Evolutionary conservation across 306 rosid genomes (phyloP).

Genomic region (Prunus kanzakura): DNA sequence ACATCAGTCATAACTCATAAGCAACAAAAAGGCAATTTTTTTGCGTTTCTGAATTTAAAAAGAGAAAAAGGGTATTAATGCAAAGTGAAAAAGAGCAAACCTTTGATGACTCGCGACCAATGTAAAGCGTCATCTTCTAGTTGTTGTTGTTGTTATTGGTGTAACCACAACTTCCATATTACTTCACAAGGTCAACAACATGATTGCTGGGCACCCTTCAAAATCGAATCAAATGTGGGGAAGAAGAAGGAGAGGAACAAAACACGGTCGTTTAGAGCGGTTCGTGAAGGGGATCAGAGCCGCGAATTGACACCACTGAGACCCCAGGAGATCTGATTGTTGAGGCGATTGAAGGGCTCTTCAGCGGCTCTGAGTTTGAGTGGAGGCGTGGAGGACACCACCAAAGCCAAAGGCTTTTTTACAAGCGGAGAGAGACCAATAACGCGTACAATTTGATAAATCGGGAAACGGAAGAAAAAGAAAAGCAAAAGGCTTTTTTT

Average conservation of each 20-base stretch:
- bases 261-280: neutral
- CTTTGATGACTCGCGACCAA: conserved; percentile 98
- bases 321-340: conserved; percentile 13
- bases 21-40: neutral
- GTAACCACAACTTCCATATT: conserved; percentile 71
- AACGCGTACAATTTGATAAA: neutral
- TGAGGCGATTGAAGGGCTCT: neutral
- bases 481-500: conserved; percentile 16
- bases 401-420: too few species aligned
- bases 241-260: neutral
- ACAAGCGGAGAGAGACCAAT: neutral
- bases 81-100: conserved; percentile 23
- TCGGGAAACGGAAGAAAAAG: conserved; percentile 5
- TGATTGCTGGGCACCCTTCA: neutral
- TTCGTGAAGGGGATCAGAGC: conserved; percentile 2
- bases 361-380: neutral
- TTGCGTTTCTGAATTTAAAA: neutral
- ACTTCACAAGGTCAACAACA: conserved; percentile 66
- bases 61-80: conserved; percentile 6
- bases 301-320: neutral
- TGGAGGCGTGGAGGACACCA: too few species aligned
- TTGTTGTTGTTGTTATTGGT: conserved; percentile 19
- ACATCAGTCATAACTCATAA: conserved; percentile 21
- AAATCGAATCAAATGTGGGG: neutral
- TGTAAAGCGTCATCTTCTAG: conserved; percentile 75